Evolutionary conservation across 768 basidiomycete genomes (phyloP), one percentile per base, ranked within the genome.

Genomic region (Xerocomellus amylosporus): DNA sequence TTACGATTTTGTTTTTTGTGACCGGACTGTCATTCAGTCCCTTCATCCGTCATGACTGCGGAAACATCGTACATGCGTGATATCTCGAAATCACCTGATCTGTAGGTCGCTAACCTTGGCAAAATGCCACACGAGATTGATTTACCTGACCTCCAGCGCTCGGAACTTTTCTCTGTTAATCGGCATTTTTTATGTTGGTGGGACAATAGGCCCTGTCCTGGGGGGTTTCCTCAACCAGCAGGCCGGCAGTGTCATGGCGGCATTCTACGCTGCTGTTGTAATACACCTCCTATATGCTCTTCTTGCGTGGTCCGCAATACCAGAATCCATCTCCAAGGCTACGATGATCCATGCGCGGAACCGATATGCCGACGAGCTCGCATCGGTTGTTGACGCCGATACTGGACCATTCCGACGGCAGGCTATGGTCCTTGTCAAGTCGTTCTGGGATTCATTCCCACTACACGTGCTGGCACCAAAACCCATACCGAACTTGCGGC

Each of bases 401-500:
- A 15, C 22, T 19, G 30, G 49, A 13, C 20, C 40, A 31, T 42
- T 50, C 20, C 49, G 22, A 41, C 49, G 30, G 7, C 30, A 24
- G 14, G 22, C 13, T 5, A 50, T 24, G 31, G 34, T 34, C 30
- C 17, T 50, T 24, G 31, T n/a, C 22, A 50, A 33, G 40, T 41
- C 49, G 12, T 42, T 50, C 30, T 50, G 49, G 49, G 49, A 50
- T 33, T 50, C 49, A 24, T 50, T 50, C 40, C 49, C 49, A 42
- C n/a, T 50, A 14, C 31, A 50, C 12, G 40, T 50, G 4, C 40
- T 50, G 17, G 22, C 40, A n/a, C 49, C 49, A 41, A 50, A 50
- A 24, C 9, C 20, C 14, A 17, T 10, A 31, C 40, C 15, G 22
- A 22, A 42, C 31, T 42, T 20, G 13, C 20, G 24, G 8, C 49